Conservation (phyloP, 192 early-diverging fungal species). For the Rhizophagus clarus region DNA sequence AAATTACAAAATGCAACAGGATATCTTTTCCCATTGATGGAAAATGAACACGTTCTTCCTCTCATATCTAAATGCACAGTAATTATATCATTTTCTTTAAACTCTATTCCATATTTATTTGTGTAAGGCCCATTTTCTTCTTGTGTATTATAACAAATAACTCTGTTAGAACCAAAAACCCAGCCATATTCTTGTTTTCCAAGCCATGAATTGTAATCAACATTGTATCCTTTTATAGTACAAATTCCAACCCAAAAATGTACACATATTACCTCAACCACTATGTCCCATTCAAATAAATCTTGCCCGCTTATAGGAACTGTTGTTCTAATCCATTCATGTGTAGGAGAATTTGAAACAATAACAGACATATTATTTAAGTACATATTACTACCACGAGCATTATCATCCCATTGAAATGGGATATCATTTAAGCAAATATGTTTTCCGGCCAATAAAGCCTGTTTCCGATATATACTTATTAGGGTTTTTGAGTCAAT, state of each 20-base stretch:
- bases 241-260: neutral
- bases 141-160: neutral
- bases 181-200: neutral
- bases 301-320: neutral
- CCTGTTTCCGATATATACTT: no score
- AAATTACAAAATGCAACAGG: conserved; percentile 13
- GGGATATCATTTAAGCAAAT: neutral
- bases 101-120: neutral
- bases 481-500: neutral
- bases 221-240: neutral
- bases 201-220: conserved; percentile 5
- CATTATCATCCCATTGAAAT: neutral
- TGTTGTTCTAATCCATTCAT: conserved; percentile 3
- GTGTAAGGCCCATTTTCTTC: neutral
- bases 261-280: conserved; percentile 4
- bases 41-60: conserved; percentile 10
- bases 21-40: neutral
- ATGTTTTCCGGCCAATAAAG: neutral
- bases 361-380: neutral
- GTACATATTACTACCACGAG: neutral
- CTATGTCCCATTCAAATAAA: conserved; percentile 6
- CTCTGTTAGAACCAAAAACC: neutral
- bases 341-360: neutral
- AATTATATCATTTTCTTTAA: neutral
- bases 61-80: conserved; percentile 26